Evolutionary conservation across 768 basidiomycete species (phyloP), one percentile per base, ranked within the genome.

Genomic region (Termitomyces sp.): DNA sequence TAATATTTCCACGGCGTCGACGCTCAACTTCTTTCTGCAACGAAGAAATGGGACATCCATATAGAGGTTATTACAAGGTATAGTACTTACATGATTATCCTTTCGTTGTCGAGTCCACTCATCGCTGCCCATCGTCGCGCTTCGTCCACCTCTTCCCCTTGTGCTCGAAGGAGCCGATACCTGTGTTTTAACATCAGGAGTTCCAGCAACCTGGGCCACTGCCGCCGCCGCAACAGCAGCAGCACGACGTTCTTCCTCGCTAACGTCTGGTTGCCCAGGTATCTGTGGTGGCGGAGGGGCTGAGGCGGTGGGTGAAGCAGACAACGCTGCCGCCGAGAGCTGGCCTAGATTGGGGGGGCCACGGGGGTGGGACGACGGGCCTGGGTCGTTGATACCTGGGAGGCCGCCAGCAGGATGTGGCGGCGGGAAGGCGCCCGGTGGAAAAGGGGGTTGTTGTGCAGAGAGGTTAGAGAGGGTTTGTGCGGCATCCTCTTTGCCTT

Each of bases 1-100:
- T 97, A 73, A 99, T 98, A 63, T 94, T 94, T 17, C 94, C 94
- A 47, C 96, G 80, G 53, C 96, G 87, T 38, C 93, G 84, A 53
- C 96, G 89, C 70, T 99, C 96, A 12, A 98, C 94, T 74, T 98
- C 94, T 91, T 98, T 98, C 95, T 98, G 74, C 51, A 61, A 15
- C 11, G 14, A 4, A 46, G 12, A 12, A 2, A 21, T 48, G 15
- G 48, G 46, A 31, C 30, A 57, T 15, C 33, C 5, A 26, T 35
- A 9, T 23, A 7, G 33, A 33, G 5, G 11, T 11, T n/a, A 12
- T 23, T 10, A 28, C 35, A 21, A 12, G 19, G 6, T 28, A 44
- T 6, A 41, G 38, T 21, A 75, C 85, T 33, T 65, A 87, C 89
- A 68, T 91, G 89, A 56, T 91, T 91, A 62, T 91, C 89, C 66